phyloP scores from a whole-genome alignment of 192 early-diverging fungal species.

The Hyaloraphidium curvatum region DNA sequence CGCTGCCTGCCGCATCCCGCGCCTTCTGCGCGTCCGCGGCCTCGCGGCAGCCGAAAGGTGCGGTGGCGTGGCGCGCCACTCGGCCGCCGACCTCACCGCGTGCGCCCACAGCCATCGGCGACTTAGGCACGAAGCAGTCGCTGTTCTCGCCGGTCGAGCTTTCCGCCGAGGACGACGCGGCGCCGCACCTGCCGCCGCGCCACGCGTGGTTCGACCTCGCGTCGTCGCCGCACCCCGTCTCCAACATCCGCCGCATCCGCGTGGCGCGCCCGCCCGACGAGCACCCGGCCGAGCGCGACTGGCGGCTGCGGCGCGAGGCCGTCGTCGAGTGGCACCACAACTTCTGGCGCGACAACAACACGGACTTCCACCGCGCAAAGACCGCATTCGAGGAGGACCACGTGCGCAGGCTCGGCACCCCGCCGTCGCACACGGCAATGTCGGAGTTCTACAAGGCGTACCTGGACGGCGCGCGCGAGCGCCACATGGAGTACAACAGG shows the following conservation, averaged over 20 bases:
- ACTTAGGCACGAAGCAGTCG: constrained; percentile 42
- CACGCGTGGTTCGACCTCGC: too few relatives aligned
- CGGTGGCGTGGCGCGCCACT: too few relatives aligned
- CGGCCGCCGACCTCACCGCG: too few relatives aligned
- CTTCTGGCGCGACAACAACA: constrained; percentile 35
- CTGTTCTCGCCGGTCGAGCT: constrained; percentile 62
- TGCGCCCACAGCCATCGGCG: constrained; percentile 62
- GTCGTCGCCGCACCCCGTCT: constrained; percentile 18
- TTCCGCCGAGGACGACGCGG: constrained; percentile 73
- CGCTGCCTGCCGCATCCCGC: too few relatives aligned
- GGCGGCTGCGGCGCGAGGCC: constrained; percentile 20
- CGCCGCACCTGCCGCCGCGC: too few relatives aligned
- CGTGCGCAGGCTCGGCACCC: constrained; percentile 1
- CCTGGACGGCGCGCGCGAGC: constrained; percentile 27
- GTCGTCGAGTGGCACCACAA: constrained; percentile 31
- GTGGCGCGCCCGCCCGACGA: not conserved
- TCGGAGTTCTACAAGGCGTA: constrained; percentile 39
- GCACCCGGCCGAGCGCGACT: constrained; percentile 21
- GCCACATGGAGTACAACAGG: constrained; percentile 36
- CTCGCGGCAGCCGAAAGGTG: too few relatives aligned
- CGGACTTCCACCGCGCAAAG: constrained; percentile 26
- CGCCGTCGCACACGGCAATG: constrained; percentile 17
- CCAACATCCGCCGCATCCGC: constrained; percentile 15
- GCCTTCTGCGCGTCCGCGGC: too few relatives aligned
- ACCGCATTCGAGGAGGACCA: constrained; percentile 24